A percentile compares a stretch with the other conserved stretches of the same genome.
phyloP scores from a whole-genome alignment of 805 yeast genomes.

The Hanseniaspora hatyaiensis region DNA sequence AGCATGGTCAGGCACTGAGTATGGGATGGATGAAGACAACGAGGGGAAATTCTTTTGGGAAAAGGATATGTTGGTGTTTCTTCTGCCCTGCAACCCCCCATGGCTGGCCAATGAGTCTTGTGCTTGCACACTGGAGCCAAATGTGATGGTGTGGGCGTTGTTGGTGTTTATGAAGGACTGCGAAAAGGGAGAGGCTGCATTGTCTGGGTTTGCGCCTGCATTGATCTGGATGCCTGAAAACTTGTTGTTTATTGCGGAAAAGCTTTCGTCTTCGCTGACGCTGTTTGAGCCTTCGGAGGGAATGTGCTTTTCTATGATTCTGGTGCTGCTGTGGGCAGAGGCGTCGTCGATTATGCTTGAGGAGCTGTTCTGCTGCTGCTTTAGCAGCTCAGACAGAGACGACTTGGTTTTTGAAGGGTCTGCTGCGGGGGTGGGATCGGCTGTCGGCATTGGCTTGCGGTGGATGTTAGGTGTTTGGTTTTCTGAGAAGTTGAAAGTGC shows the following conservation, averaged over 20 bases:
- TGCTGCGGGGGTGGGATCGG: not conserved
- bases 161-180: slow-evolving; percentile 28
- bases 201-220: slow-evolving; percentile 7
- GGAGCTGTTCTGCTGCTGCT: slow-evolving; percentile 5
- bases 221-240: slow-evolving; percentile 4
- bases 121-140: slow-evolving; percentile 21
- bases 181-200: slow-evolving; percentile 20
- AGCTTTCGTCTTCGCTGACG: slow-evolving; percentile 8
- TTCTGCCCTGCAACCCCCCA: not conserved
- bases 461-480: not conserved
- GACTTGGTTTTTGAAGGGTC: slow-evolving; percentile 11
- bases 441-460: not conserved
- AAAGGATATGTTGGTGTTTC: slow-evolving; percentile 18
- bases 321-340: not conserved
- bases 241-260: not conserved
- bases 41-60: slow-evolving; percentile 30
- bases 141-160: slow-evolving; percentile 30
- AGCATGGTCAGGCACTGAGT: slow-evolving; percentile 42
- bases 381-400: slow-evolving; percentile 13
- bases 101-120: slow-evolving; percentile 1
- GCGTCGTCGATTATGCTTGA: not conserved
- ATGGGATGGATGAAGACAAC: slow-evolving; percentile 53
- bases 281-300: slow-evolving; percentile 10
- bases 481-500: too few species aligned
- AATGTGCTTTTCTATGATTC: slow-evolving; percentile 3